A percentile compares a stretch with the other conserved stretches of the same genome.
Evolutionary conservation across 176 grass and related monocot species (phyloP).

Genomic region (Triticum turgidum): DNA sequence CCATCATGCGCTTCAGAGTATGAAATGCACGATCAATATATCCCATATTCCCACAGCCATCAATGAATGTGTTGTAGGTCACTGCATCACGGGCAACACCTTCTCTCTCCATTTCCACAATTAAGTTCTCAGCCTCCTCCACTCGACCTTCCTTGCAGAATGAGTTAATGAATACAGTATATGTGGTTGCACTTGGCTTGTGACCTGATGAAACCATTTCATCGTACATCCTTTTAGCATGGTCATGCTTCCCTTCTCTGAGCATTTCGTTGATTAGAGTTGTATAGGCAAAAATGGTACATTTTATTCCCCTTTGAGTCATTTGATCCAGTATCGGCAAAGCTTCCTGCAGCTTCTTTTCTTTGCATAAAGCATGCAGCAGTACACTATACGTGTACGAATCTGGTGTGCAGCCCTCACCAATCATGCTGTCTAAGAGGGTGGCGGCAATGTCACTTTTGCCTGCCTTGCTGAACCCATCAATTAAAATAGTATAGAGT

Average conservation of each 20-base stretch:
- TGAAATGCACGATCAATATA: conserved; percentile 61
- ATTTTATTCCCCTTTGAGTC: conserved; percentile 50
- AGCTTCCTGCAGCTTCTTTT: conserved; percentile 65
- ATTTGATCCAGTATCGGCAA: conserved; percentile 71
- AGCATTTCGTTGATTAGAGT: conserved; percentile 80
- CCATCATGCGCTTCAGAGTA: conserved; percentile 74
- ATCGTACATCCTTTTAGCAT: conserved; percentile 62
- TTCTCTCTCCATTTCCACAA: conserved; percentile 64
- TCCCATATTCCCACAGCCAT: conserved; percentile 64
- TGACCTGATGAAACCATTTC: conserved; percentile 59
- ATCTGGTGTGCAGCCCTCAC: conserved; percentile 59
- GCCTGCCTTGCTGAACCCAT: conserved; percentile 74
- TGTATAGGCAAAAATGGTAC: conserved; percentile 69
- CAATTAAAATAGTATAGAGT: conserved; percentile 68
- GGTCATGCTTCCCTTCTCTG: conserved; percentile 60
- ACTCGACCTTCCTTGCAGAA: conserved; percentile 63
- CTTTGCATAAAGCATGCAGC: conserved; percentile 76
- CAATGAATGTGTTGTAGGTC: conserved; percentile 69
- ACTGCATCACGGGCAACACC: conserved; percentile 64
- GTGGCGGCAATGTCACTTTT: conserved; percentile 45
- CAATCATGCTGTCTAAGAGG: conserved; percentile 58
- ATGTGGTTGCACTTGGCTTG: conserved; percentile 67
- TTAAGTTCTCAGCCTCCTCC: conserved; percentile 61
- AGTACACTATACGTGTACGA: conserved; percentile 69
- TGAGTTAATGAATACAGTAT: conserved; percentile 72